Base-by-base conservation (phyloP, 768 basidiomycete species). In the Hygrophorus pudorinus region DNA sequence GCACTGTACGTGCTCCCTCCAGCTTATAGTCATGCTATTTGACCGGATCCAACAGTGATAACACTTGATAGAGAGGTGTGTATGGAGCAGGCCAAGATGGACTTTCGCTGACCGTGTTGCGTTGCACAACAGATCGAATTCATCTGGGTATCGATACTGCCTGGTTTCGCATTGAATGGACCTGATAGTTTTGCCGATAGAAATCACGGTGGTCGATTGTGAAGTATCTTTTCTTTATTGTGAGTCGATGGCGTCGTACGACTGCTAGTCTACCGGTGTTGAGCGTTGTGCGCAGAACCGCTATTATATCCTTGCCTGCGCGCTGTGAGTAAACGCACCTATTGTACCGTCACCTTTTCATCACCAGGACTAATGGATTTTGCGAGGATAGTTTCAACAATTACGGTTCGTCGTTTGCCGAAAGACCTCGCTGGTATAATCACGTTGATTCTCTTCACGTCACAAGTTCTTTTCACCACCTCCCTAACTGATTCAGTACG, bases 61-160 rank as follows among this genome's bases (percentile, higher is more conserved):
- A 79, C 75, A 5, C 56, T 76, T 13, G 72, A 70, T 44, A 62
- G 68, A 31, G 77, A 78, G 68, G 76, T 75, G 42, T 24, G 64
- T 51, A 29, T 20, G 24, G 24, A 7, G 13, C 32, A 8, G 27
- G n/a, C 39, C 48, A 7, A 24, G 35, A 42, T 30, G 28, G 18
- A 5, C 13, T 41, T 12, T 44, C 9, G 21, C 34, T 41, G 34
- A 28, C n/a, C 32, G 45, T 37, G 44, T 28, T 21, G 32, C 29
- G 29, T 16, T 16, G 9, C 2, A 3, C 7, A 7, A 24, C 51
- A 78, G 76, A 56, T 76, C 33, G 64, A 71, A 33, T 57, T 77
- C 24, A 74, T 79, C 33, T 79, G 77, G 77, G 75, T 76, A 56
- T 40, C 52, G 40, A 14, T n/a, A 18, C 18, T 16, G 21, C 13